A percentile compares a stretch with the other conserved stretches of the same genome.
These are phyloP conservation scores for Capsella rubella DNA, from an alignment of 441 rosid genomes.

Conservation along the genomic window DNA sequence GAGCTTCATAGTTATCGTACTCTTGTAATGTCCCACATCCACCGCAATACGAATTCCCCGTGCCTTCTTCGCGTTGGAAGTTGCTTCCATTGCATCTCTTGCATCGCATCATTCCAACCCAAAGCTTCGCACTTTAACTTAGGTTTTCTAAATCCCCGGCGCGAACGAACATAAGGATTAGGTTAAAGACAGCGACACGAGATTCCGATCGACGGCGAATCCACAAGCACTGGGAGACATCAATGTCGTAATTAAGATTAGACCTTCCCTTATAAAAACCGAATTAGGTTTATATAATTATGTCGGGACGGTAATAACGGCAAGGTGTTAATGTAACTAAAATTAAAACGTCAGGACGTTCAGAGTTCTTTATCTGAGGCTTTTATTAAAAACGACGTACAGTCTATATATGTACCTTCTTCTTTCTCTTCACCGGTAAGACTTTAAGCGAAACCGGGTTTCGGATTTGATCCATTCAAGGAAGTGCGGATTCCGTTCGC, in stretches of 20 bases:
- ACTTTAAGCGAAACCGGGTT: constrained; percentile 11
- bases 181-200: neutral
- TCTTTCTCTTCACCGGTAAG: constrained; percentile 26
- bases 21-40: constrained; percentile 58
- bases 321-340: neutral
- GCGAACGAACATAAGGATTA: neutral
- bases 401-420: constrained; percentile 10
- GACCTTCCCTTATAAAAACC: neutral
- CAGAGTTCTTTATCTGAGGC: neutral
- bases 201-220: constrained; percentile 19
- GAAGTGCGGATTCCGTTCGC: neutral
- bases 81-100: constrained; percentile 52
- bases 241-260: neutral
- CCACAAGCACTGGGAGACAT: neutral
- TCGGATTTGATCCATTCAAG: constrained; percentile 21
- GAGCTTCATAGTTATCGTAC: constrained; percentile 59
- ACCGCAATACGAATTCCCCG: constrained; percentile 53
- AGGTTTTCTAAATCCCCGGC: neutral
- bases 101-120: constrained; percentile 51
- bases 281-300: constrained; percentile 11
- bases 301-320: neutral
- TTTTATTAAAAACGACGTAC: constrained; percentile 26
- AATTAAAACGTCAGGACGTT: constrained; percentile 2
- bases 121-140: constrained; percentile 23
- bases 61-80: constrained; percentile 54